Evolutionary conservation across 257 asterid species (phyloP).

Genomic region (Plantago elongata): DNA sequence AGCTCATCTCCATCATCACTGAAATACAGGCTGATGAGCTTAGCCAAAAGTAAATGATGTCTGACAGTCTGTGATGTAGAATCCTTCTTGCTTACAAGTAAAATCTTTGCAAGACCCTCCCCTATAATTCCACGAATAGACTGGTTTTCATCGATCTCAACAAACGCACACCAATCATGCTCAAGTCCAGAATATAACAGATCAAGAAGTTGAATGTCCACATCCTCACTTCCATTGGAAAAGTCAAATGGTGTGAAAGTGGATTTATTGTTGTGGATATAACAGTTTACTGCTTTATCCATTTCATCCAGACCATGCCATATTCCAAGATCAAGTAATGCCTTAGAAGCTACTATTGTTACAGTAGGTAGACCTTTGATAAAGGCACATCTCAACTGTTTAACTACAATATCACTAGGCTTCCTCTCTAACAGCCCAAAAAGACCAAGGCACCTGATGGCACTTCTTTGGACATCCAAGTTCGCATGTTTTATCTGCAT

Average conservation of each 20-base stretch:
- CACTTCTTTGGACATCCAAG: constrained; percentile 87
- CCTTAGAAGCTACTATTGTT: constrained; percentile 66
- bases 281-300: constrained; percentile 62
- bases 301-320: constrained; percentile 89
- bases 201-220: constrained; percentile 63
- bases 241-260: constrained; percentile 33
- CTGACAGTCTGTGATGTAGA: constrained; percentile 36
- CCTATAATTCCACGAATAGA: constrained; percentile 63
- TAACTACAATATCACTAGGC: constrained; percentile 61
- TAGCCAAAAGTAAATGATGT: constrained; percentile 57
- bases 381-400: constrained; percentile 66
- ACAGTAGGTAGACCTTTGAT: constrained; percentile 49
- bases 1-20: constrained; percentile 43
- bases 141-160: constrained; percentile 53
- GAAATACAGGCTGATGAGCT: constrained; percentile 70
- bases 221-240: constrained; percentile 41
- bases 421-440: constrained; percentile 73
- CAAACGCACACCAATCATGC: constrained; percentile 43
- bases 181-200: constrained; percentile 58
- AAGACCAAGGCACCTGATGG: constrained; percentile 89
- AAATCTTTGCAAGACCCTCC: constrained; percentile 90
- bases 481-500: constrained; percentile 82
- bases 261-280: constrained; percentile 35
- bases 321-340: constrained; percentile 85
- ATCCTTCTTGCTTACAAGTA: constrained; percentile 68